These are phyloP conservation scores for Lentinus brumalis DNA, from an alignment of 768 basidiomycete genomes.

Conservation along the genomic window DNA sequence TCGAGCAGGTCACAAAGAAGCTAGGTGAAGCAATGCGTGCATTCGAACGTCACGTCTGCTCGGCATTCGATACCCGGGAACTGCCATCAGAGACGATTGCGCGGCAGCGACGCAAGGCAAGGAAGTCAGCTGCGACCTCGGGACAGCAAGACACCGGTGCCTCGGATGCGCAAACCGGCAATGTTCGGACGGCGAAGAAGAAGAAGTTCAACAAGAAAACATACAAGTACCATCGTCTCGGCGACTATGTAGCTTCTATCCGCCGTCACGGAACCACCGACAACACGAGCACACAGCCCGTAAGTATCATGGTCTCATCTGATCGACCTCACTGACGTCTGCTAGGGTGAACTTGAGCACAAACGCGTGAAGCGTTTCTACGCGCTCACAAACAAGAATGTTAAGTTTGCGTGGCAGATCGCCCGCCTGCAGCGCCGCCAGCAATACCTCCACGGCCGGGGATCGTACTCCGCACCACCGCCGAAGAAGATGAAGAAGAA, in stretches of 20 bases:
- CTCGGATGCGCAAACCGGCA: constrained; percentile 4
- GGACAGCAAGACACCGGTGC: background rate
- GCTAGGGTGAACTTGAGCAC: constrained; percentile 43
- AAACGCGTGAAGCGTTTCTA: constrained; percentile 39
- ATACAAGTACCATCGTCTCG: constrained; percentile 31
- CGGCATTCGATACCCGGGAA: constrained; percentile 32
- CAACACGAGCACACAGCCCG: constrained; percentile 26
- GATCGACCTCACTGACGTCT: too few relatives aligned
- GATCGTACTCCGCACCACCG: too few relatives aligned
- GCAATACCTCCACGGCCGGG: too few relatives aligned
- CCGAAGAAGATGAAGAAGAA: too few relatives aligned
- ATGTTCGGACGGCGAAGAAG: too few relatives aligned
- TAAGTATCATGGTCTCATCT: background rate
- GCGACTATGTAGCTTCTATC: constrained; percentile 21
- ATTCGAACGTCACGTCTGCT: constrained; percentile 34
- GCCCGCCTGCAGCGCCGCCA: constrained; percentile 8
- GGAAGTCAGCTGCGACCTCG: background rate
- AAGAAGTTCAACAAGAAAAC: constrained; percentile 14
- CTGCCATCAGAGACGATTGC: constrained; percentile 38
- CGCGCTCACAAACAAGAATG: constrained; percentile 36
- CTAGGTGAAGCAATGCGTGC: constrained; percentile 34
- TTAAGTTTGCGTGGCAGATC: constrained; percentile 33
- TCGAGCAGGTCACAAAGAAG: constrained; percentile 27
- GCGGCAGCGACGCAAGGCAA: constrained; percentile 16
- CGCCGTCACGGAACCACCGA: constrained; percentile 24